Conservation (phyloP, 805 yeast genomes). For the Hanseniaspora clermontiae region DNA sequence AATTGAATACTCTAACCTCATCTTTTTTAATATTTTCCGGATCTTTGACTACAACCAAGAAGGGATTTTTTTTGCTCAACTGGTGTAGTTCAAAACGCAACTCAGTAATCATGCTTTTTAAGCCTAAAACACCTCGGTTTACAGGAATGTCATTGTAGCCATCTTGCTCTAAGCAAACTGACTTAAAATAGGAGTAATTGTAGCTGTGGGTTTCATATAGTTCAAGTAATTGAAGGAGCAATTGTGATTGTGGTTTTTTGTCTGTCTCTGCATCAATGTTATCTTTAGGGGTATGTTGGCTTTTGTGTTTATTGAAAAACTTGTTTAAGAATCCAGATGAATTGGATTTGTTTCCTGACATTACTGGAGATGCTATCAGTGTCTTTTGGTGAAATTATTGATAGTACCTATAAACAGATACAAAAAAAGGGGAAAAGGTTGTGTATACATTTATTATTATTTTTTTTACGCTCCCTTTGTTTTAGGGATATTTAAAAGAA, state of each 20-base stretch:
- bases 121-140: slow-evolving; percentile 37
- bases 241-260: slow-evolving; percentile 29
- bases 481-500: too few species aligned
- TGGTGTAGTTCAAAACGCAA: slow-evolving; percentile 43
- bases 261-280: slow-evolving; percentile 16
- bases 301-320: neutral
- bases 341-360: neutral
- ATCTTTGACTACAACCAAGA: slow-evolving; percentile 20
- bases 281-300: slow-evolving; percentile 7
- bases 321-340: slow-evolving; percentile 9
- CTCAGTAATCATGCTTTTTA: slow-evolving; percentile 59
- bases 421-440: neutral
- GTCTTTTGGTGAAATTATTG: too few species aligned
- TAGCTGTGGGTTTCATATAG: slow-evolving; percentile 48
- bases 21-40: slow-evolving; percentile 9
- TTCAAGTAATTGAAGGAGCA: slow-evolving; percentile 46
- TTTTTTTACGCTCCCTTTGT: neutral
- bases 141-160: slow-evolving; percentile 37
- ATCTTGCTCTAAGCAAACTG: slow-evolving; percentile 45
- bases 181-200: slow-evolving; percentile 42
- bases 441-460: too few species aligned
- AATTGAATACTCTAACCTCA: slow-evolving; percentile 14
- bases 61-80: slow-evolving; percentile 33
- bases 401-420: too few species aligned
- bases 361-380: neutral